Evolutionary conservation across 192 early-diverging fungal genomes (phyloP), one percentile per base, ranked within the genome.

Genomic region (Diversispora epigaea): DNA sequence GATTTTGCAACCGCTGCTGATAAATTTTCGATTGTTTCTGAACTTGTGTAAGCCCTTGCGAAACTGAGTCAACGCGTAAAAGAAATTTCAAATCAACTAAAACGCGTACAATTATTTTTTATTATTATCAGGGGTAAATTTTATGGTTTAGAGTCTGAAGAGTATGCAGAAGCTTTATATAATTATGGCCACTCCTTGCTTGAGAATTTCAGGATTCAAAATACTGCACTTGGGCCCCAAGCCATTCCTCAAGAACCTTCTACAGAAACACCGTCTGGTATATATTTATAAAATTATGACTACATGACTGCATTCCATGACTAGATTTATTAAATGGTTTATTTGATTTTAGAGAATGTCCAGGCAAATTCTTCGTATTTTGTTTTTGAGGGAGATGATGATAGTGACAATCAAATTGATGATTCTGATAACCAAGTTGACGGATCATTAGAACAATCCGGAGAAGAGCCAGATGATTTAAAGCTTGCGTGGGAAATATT

Each of bases 401-500:
- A 82, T 22, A 75, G 77, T 6, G 86, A 80, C 5, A 83, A 84
- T 5, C 84, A 80, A 0, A 84, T 80, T 1, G 85, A 82, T 2
- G 82, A 80, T 32, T 0, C 25, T 32, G 25, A 32, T 32, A 32
- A 32, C 25, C 25, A 32, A 32, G 25, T 32, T 0, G 86, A 80
- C 2, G 82, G 77, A 25, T 84, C 83, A 6, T 79, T 80, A 7
- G 86, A 76, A 39, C 77, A 67, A 22, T 76, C 61, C 61, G 82
- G 22, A 9, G 81, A 66, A 22, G 65, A 77, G 7, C 80, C 80
- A 11, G 91, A 92, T 62, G 91, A 94, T 77, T 88, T 93, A 22
- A 85, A 86, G 21, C 81, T 90, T 7, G 95, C 95, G 1, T 95
- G 93, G 93, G 90, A 94, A 55, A 87, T 91, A 14, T 82, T 97